Percentiles rank a stretch among this genome's conserved stretches.
Evolutionary conservation across 148 eudicot species (phyloP).

Genomic region (Cornus suecica): DNA sequence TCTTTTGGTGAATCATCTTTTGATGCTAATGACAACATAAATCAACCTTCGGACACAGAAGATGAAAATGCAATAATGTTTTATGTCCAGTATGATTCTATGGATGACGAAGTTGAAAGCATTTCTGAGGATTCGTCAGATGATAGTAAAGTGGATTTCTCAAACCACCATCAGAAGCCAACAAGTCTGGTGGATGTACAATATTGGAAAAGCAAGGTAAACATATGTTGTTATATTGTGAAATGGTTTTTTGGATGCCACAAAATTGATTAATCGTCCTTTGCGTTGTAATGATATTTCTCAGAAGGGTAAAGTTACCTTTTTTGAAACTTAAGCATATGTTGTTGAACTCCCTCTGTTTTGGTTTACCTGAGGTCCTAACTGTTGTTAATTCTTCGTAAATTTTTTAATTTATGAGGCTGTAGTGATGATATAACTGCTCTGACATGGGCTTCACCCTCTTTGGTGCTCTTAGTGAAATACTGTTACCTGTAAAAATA

Average conservation of each 20-base stretch:
- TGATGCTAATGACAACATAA: constrained; percentile 2
- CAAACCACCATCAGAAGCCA: constrained; percentile 20
- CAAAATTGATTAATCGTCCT: background rate
- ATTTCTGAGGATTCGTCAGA: constrained; percentile 34
- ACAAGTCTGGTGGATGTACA: constrained; percentile 13
- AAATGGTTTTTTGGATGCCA: background rate
- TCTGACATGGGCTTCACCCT: background rate
- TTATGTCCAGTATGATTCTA: constrained; percentile 6
- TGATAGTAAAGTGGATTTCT: constrained; percentile 44
- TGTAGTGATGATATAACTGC: background rate
- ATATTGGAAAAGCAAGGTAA: constrained; percentile 36
- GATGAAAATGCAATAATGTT: constrained; percentile 17
- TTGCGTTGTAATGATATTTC: background rate
- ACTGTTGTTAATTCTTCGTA: background rate
- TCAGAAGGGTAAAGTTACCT: background rate
- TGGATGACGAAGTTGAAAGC: constrained; percentile 22
- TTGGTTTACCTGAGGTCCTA: no score
- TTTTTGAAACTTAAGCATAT: background rate
- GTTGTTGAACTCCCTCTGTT: background rate
- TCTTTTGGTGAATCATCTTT: constrained; percentile 17
- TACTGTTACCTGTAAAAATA: background rate
- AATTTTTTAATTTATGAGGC: background rate
- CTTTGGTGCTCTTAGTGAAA: background rate
- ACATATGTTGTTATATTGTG: background rate
- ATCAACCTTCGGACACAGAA: constrained; percentile 14